Evolutionary conservation across 2,329 filamentous ascomycete species (phyloP), one percentile per base, ranked within the genome.

Genomic region (Sarocladium strictum): DNA sequence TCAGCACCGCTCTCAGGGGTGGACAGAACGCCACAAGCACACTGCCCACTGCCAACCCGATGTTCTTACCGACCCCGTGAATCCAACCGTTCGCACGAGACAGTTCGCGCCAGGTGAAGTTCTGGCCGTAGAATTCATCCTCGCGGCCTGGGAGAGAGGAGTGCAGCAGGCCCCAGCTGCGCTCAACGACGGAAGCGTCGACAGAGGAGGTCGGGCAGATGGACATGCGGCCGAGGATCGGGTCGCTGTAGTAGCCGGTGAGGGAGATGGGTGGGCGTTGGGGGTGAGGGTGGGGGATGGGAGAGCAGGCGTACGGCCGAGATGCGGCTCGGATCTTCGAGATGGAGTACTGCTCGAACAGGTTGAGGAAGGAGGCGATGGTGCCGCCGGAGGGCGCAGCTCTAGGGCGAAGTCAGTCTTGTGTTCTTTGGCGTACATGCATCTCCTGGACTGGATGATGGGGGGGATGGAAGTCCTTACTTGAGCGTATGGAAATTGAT

Each of bases 311-410:
- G 62, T 77, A 86, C 14, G 83, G 82, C 23, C 67, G 64, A 54
- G 71, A 65, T 2, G 78, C 69, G 2, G 67, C 69, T 14, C 62
- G 64, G 5, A 86, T 59, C 53, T 84, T 71, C 49, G 72, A 68
- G 17, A 80, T 52, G 21, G 71, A 69, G 62, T 77, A 84, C 45
- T 68, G 66, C 24, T 86, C 82, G 55, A 83, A 73, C 21, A 84
- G 59, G 47, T 66, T 78, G 14, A 97, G 67, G 3, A 84, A 72
- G 0, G 90, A 91, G 32, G 81, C 76, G 3, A 92, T 69, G 2
- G 88, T 86, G 47, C 85, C 85, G n/a, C 84, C 84, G 1, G 84
- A 87, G 2, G 81, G 77, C 1, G 69, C 62, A 54, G 62, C 58
- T 26, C 64, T 67, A 35, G 15, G 27, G 21, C 14, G 21, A 2